Conservation (phyloP, 225 moss, liverwort and hornwort genomes). For the Polytrichum commune region DNA sequence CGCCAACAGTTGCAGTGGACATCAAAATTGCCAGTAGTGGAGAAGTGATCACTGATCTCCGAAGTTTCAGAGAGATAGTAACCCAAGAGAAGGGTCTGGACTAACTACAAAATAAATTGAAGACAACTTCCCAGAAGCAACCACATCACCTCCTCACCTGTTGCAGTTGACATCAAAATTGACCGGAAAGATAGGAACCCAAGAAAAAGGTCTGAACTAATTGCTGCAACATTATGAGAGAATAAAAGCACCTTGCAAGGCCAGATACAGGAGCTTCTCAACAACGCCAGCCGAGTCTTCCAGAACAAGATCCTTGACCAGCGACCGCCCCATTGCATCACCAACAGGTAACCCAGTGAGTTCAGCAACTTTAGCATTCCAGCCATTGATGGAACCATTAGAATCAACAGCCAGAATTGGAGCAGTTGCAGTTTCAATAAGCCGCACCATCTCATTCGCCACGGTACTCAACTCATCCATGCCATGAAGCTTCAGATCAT, state of each 20-base stretch:
- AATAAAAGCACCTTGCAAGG: constrained; percentile 29
- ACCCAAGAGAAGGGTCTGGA: too few relatives aligned
- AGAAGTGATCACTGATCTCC: too few relatives aligned
- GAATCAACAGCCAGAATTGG: constrained; percentile 59
- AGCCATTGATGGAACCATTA: constrained; percentile 46
- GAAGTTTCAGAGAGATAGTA: too few relatives aligned
- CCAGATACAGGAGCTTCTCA: constrained; percentile 44
- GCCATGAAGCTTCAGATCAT: constrained; percentile 52
- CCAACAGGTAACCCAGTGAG: constrained; percentile 48
- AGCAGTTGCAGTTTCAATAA: constrained; percentile 61
- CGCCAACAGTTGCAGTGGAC: too few relatives aligned
- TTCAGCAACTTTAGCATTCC: constrained; percentile 59
- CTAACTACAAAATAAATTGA: too few relatives aligned
- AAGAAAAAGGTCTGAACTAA: too few relatives aligned
- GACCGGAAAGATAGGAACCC: too few relatives aligned
- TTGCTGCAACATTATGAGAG: too few relatives aligned
- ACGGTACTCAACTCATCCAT: constrained; percentile 59
- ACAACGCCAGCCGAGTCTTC: constrained; percentile 39
- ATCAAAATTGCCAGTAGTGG: too few relatives aligned
- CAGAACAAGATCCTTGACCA: constrained; percentile 50
- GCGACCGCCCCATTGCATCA: constrained; percentile 50
- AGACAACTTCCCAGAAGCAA: too few relatives aligned
- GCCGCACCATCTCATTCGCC: constrained; percentile 58
- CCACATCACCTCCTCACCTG: too few relatives aligned
- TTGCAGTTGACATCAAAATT: too few relatives aligned